These are phyloP conservation scores for Salix exigua DNA, from an alignment of 345 rosid genomes.

Conservation along the genomic window DNA sequence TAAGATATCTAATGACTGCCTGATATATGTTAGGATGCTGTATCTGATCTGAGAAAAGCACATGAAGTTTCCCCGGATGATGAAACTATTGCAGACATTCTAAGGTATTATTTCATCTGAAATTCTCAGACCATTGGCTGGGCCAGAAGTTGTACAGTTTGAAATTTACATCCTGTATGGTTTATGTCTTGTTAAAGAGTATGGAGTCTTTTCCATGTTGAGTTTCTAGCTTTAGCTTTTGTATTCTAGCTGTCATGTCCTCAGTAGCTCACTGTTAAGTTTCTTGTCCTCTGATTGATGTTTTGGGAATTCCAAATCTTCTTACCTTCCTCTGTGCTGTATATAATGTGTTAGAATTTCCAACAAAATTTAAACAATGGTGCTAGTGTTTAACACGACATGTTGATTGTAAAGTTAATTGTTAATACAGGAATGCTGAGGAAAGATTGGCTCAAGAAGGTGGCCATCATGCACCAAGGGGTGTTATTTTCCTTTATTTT, in stretches of 20 bases:
- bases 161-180: not conserved
- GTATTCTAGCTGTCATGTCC: not conserved
- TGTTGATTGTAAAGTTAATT: not conserved
- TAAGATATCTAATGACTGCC: constrained; percentile 8
- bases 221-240: not conserved
- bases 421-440: constrained; percentile 12
- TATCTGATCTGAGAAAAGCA: constrained; percentile 73
- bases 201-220: not conserved
- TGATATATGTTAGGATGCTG: constrained; percentile 59
- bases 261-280: not conserved
- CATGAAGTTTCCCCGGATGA: constrained; percentile 80
- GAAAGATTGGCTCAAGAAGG: constrained; percentile 48
- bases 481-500: constrained; percentile 28
- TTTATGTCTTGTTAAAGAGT: not conserved
- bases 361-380: not conserved
- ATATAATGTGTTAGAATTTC: not conserved
- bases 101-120: constrained; percentile 50
- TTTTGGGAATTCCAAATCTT: not conserved
- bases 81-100: constrained; percentile 70
- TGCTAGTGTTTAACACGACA: not conserved
- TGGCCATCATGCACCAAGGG: constrained; percentile 44
- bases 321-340: not conserved
- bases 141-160: constrained; percentile 3
- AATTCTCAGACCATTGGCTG: not conserved
- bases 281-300: not conserved